phyloP scores from a whole-genome alignment of 306 rosid genomes.

The Medicago arabica region DNA sequence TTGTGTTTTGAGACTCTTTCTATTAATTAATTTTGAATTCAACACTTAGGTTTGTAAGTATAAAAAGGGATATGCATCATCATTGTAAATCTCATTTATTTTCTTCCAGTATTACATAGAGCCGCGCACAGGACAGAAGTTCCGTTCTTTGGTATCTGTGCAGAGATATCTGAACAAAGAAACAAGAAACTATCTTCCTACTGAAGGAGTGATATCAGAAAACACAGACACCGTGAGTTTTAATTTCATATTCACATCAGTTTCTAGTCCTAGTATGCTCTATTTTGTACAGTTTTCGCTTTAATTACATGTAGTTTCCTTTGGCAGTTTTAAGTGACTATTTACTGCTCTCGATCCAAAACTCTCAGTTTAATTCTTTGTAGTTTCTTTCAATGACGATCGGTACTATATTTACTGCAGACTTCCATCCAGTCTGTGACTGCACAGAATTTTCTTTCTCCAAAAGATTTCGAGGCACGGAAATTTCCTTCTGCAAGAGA shows the following conservation, averaged over 20 bases:
- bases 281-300: background rate
- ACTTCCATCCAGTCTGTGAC: conserved; percentile 48
- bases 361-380: background rate
- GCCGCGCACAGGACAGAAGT: conserved; percentile 51
- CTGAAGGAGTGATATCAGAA: conserved; percentile 32
- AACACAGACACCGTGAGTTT: conserved; percentile 44
- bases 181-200: background rate
- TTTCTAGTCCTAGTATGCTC: conserved; percentile 7
- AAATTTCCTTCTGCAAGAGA: conserved; percentile 50
- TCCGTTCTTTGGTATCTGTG: conserved; percentile 65
- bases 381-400: conserved; percentile 17
- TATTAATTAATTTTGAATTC: too few species aligned
- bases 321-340: background rate
- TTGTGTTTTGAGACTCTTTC: too few species aligned
- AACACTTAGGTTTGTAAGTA: too few species aligned
- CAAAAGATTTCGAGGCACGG: too few species aligned
- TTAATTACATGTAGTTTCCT: background rate
- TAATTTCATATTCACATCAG: conserved; percentile 9
- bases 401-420: conserved; percentile 45
- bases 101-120: conserved; percentile 62
- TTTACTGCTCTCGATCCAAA: conserved; percentile 8
- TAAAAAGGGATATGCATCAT: too few species aligned
- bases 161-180: conserved; percentile 52
- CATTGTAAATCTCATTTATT: conserved; percentile 8
- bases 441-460: conserved; percentile 13